Percentiles rank a stretch among this genome's conserved stretches.
Conservation (phyloP, 352 stramenopile genomes). For the Globisporangium carolinianum region DNA sequence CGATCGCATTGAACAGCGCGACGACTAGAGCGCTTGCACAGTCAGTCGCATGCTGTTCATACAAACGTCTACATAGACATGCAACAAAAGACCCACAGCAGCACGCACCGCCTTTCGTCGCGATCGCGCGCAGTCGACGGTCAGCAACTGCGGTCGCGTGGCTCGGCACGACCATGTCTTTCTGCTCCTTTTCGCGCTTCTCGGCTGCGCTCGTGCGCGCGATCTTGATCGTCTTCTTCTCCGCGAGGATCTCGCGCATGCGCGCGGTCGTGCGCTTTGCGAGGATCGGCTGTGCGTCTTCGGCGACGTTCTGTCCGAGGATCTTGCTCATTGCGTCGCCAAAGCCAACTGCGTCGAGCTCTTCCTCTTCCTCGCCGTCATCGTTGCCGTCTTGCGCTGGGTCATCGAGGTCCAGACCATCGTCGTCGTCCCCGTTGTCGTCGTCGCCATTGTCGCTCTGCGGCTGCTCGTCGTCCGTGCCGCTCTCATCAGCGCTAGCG, state of each 20-base stretch:
- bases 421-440: conserved; percentile 13
- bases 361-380: conserved; percentile 17
- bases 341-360: conserved; percentile 69
- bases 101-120: conserved; percentile 64
- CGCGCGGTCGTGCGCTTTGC: conserved; percentile 77
- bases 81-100: not conserved
- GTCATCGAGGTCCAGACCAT: conserved; percentile 15
- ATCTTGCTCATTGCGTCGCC: conserved; percentile 86
- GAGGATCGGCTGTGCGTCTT: conserved; percentile 69
- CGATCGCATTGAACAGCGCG: conserved; percentile 80
- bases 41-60: not conserved
- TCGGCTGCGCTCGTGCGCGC: conserved; percentile 60
- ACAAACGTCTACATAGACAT: not conserved
- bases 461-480: conserved; percentile 12
- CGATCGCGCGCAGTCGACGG: conserved; percentile 66
- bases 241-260: conserved; percentile 76
- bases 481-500: conserved; percentile 3
- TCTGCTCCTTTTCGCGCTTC: conserved; percentile 68
- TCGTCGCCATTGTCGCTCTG: conserved; percentile 18
- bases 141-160: conserved; percentile 55
- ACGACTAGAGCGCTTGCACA: conserved; percentile 36
- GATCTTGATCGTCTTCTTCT: conserved; percentile 68
- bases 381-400: conserved; percentile 7
- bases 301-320: conserved; percentile 59
- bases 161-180: conserved; percentile 66